Evolutionary conservation across 768 basidiomycete genomes (phyloP).

Genomic region (Sporobolomyces pararoseus): DNA sequence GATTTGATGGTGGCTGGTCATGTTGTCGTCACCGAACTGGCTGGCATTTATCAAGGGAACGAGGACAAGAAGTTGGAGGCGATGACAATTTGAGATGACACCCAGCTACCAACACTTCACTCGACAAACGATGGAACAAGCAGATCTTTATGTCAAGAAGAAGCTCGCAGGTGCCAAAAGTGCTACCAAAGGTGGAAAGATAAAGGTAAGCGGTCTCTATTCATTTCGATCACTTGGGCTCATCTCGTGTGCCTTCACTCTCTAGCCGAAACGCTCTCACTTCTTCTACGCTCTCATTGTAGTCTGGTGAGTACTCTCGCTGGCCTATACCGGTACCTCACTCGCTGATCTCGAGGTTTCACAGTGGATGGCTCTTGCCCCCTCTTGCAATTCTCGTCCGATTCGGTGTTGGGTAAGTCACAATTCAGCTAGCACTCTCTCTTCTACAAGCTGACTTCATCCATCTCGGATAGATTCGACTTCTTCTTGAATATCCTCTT

Average conservation of each 20-base stretch:
- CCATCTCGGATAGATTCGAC: conserved; percentile 17
- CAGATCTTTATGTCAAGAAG: conserved; percentile 8
- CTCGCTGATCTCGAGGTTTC: not conserved
- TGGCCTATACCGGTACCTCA: not conserved
- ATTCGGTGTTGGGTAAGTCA: conserved; percentile 42
- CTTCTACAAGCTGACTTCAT: conserved; percentile 1
- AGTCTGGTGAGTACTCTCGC: conserved; percentile 14
- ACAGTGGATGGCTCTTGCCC: conserved; percentile 43
- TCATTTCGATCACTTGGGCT: not conserved
- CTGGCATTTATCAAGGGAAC: not conserved
- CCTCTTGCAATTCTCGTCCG: conserved; percentile 45
- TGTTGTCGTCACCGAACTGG: not conserved
- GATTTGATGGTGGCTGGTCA: not conserved
- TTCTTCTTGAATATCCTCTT: conserved; percentile 46
- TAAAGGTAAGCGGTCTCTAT: not conserved
- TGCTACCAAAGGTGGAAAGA: not conserved
- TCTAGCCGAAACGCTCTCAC: conserved; percentile 29
- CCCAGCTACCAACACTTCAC: not conserved
- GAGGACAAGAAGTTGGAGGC: not conserved
- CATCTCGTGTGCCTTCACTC: not conserved
- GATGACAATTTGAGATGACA: too few relatives aligned
- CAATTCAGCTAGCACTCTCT: conserved; percentile 35
- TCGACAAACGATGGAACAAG: conserved; percentile 11
- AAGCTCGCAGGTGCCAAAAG: conserved; percentile 13
- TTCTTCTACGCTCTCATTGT: conserved; percentile 37